Conservation (phyloP, 495 filamentous ascomycete genomes). For the Platismatia glauca region DNA sequence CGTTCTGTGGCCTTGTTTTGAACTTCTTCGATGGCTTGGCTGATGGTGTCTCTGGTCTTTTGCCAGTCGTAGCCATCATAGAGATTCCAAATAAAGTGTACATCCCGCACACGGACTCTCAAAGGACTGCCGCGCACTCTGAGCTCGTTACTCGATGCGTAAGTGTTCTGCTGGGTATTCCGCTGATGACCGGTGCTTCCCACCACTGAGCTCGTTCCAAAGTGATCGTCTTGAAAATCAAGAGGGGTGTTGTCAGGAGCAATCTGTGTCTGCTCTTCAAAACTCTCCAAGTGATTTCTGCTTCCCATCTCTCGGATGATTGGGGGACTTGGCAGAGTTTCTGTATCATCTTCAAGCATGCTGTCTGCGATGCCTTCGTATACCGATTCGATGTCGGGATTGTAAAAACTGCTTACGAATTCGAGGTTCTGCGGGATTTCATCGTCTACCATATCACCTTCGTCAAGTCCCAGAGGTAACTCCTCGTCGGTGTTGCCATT, state of each 20-base stretch:
- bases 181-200: constrained; percentile 66
- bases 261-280: constrained; percentile 49
- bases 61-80: constrained; percentile 98
- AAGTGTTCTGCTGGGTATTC: constrained; percentile 66
- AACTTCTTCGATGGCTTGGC: constrained; percentile 76
- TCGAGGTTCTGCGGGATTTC: constrained; percentile 45
- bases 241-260: constrained; percentile 44
- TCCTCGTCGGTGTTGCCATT: constrained; percentile 12
- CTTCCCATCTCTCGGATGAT: constrained; percentile 44
- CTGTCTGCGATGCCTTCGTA: constrained; percentile 39
- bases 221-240: constrained; percentile 72
- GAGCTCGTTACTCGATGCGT: constrained; percentile 53
- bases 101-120: constrained; percentile 67
- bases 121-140: constrained; percentile 64
- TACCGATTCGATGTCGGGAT: constrained; percentile 31
- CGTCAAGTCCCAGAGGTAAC: constrained; percentile 18
- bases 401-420: constrained; percentile 57
- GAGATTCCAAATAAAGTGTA: constrained; percentile 94
- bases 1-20: constrained; percentile 73
- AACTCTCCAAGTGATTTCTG: constrained; percentile 53
- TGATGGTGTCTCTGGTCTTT: constrained; percentile 73
- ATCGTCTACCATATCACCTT: constrained; percentile 37
- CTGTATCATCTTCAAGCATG: constrained; percentile 39
- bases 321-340: constrained; percentile 28
- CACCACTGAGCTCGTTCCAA: constrained; percentile 50